phyloP scores from a whole-genome alignment of 2,329 filamentous ascomycete species.

The Colletotrichum tabaci region DNA sequence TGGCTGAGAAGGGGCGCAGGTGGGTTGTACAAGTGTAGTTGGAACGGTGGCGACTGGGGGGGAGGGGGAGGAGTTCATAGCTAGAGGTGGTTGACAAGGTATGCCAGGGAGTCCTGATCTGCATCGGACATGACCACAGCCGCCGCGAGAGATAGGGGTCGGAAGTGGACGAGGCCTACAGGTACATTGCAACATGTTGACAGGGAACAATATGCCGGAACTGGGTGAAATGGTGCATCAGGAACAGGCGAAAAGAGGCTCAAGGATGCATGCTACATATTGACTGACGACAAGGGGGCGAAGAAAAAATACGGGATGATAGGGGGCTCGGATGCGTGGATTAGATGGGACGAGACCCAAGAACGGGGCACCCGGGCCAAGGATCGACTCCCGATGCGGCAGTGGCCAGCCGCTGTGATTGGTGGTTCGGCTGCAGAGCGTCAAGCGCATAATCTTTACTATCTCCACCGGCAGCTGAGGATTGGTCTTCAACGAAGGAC shows the following conservation, averaged over 20 bases:
- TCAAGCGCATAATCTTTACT: slow-evolving; percentile 25
- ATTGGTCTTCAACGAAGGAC: background rate
- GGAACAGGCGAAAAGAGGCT: slow-evolving; percentile 5
- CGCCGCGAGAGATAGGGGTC: slow-evolving; percentile 11
- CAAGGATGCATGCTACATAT: slow-evolving; percentile 27
- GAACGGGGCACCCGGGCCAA: slow-evolving; percentile 31
- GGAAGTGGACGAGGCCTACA: background rate
- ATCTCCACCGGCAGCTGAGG: background rate
- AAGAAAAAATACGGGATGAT: slow-evolving; percentile 23
- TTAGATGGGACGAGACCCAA: background rate
- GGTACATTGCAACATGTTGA: background rate
- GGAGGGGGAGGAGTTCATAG: slow-evolving; percentile 18
- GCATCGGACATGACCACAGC: slow-evolving; percentile 10
- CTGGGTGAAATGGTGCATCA: slow-evolving; percentile 2
- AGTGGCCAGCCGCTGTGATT: slow-evolving; percentile 23
- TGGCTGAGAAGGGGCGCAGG: slow-evolving; percentile 14
- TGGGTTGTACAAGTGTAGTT: slow-evolving; percentile 9
- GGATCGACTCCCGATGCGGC: slow-evolving; percentile 37
- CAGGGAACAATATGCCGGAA: slow-evolving; percentile 3
- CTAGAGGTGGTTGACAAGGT: slow-evolving; percentile 18
- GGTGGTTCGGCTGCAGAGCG: slow-evolving; percentile 14
- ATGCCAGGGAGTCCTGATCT: slow-evolving; percentile 31
- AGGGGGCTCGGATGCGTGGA: slow-evolving; percentile 4
- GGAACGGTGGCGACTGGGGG: slow-evolving; percentile 8
- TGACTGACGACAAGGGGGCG: slow-evolving; percentile 7